phyloP scores from a whole-genome alignment of 169 alveolate genomes.

The Babesia gibsoni region DNA sequence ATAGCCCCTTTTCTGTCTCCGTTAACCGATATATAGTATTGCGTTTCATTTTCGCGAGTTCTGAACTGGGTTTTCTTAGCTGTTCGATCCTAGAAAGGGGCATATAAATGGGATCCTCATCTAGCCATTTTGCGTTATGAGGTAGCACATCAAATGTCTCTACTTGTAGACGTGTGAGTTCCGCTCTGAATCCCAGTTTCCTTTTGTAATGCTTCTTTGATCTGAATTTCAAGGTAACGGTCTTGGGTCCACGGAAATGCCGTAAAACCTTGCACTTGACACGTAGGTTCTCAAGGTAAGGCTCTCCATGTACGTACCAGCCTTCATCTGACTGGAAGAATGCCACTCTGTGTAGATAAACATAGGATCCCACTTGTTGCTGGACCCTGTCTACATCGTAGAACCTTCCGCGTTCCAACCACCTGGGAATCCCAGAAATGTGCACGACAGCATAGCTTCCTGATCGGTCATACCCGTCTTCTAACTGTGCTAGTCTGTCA shows the following conservation, averaged over 20 bases:
- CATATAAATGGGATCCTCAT: slow-evolving; percentile 45
- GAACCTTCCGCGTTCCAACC: slow-evolving; percentile 82
- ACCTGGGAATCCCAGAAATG: slow-evolving; percentile 75
- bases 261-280: slow-evolving; percentile 70
- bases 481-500: slow-evolving; percentile 63
- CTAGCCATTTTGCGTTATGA: slow-evolving; percentile 17
- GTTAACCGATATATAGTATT: slow-evolving; percentile 49
- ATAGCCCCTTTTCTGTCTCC: slow-evolving; percentile 31
- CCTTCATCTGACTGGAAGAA: slow-evolving; percentile 75
- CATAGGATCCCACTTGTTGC: slow-evolving; percentile 73
- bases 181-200: slow-evolving; percentile 75
- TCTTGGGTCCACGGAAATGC: slow-evolving; percentile 83
- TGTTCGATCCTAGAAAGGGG: slow-evolving; percentile 50
- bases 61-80: slow-evolving; percentile 42
- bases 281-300: slow-evolving; percentile 78
- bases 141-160: slow-evolving; percentile 58
- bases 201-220: slow-evolving; percentile 79
- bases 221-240: slow-evolving; percentile 70
- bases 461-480: slow-evolving; percentile 77
- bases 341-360: slow-evolving; percentile 71
- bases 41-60: slow-evolving; percentile 51
- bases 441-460: slow-evolving; percentile 77
- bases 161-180: slow-evolving; percentile 70
- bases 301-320: slow-evolving; percentile 72
- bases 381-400: slow-evolving; percentile 80